Base-by-base conservation (phyloP, 2,329 filamentous ascomycete genomes). In the Geosmithia putterillii region DNA sequence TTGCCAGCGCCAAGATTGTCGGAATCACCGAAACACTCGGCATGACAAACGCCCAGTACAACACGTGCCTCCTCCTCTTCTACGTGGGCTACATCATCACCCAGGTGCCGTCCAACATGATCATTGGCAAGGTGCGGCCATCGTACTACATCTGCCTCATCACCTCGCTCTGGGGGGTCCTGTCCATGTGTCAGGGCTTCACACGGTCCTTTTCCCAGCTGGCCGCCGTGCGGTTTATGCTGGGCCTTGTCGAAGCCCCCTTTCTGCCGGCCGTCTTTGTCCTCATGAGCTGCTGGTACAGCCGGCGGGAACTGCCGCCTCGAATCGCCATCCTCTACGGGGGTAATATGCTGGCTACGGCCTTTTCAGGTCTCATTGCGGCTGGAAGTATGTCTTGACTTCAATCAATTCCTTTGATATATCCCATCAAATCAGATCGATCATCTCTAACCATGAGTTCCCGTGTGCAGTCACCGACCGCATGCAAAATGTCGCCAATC, bases 71-170 rank as follows among this genome's bases (percentile, higher is more conserved):
- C 0, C 50, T 53, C 0, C 56, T 56, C 17, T 40, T 57, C 7
- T 55, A 49, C 22, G 48, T 54, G 2, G 53, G 45, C 15, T 82
- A 81, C 53, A 78, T 82, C 43, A 44, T 78, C 36, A 76, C 77
- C 50, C 70, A 79, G 53, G 53, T 55, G 12, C 53, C 53, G 1
- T 48, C 45, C 22, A 47, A 47, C 41, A 47, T 47, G 45, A 25
- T 47, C 15, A 36, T 21, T 2, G 48, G 47, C 7, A 38, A 45
- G 50, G 18, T 46, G 50, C 55, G 58, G n/a, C 62, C 61, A 0
- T 57, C 54, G n/a, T 48, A 57, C 17, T 65, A 63, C 45, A 59
- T 64, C 6, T 46, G 47, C 17, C 17, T 41, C 17, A 35, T 38
- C 21, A 47, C 47, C 2, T 40, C 45, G 10, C 28, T 50, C 9